Conservation (phyloP, 2,329 filamentous ascomycete genomes). For the Botrytis byssoidea region DNA sequence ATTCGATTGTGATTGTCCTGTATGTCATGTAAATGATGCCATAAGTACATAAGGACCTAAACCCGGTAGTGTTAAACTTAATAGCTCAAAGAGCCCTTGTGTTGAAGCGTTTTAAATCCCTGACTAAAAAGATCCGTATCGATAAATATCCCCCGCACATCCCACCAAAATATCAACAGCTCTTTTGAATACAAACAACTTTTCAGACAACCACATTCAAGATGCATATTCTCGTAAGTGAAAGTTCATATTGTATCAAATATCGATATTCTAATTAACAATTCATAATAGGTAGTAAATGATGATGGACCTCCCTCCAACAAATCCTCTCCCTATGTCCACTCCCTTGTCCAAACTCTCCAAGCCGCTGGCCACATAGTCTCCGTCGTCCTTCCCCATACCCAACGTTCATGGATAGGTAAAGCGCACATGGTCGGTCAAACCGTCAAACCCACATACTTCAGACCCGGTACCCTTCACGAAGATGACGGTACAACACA, state of each 20-base stretch:
- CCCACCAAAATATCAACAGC: conserved; percentile 5
- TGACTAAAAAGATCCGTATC: conserved; percentile 17
- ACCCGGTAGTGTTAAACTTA: neutral
- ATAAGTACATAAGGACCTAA: neutral
- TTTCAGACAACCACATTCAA: conserved; percentile 19
- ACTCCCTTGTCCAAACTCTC: conserved; percentile 68
- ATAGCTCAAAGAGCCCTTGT: neutral
- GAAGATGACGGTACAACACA: conserved; percentile 67
- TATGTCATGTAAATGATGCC: conserved; percentile 4
- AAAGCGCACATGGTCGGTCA: conserved; percentile 96
- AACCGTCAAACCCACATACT: conserved; percentile 81
- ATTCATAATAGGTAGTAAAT: conserved; percentile 55
- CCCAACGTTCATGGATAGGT: conserved; percentile 95
- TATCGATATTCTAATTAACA: neutral
- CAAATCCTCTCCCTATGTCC: conserved; percentile 77
- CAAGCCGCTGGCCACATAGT: conserved; percentile 78
- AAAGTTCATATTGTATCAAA: neutral
- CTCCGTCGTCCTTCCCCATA: conserved; percentile 86
- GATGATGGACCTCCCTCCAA: conserved; percentile 79
- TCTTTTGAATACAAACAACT: neutral
- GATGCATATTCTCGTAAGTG: conserved; percentile 53
- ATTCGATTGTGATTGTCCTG: neutral
- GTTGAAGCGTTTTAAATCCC: conserved; percentile 2
- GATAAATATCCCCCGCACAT: conserved; percentile 20
- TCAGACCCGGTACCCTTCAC: conserved; percentile 63